Conservation (phyloP, 108 stramenopile genomes). For the Cyclotella kingstonii region DNA sequence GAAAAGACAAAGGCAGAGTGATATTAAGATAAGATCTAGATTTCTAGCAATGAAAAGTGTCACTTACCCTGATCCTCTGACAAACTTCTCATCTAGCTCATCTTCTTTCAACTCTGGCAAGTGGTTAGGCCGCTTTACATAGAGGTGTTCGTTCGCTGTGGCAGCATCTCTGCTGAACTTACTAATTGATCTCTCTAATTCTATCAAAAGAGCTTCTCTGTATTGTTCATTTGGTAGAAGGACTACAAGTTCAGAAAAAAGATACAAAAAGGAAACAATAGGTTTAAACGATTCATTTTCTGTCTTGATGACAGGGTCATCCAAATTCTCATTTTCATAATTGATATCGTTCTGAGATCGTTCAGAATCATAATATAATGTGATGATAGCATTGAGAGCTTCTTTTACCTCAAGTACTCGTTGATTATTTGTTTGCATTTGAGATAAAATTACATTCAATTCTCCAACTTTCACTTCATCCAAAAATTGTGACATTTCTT, state of each 20-base stretch:
- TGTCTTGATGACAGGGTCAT: slow-evolving; percentile 11
- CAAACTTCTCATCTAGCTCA: slow-evolving; percentile 71
- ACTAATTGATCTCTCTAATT: slow-evolving; percentile 46
- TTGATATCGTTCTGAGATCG: background rate
- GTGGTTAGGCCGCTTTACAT: background rate
- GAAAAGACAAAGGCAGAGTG: background rate
- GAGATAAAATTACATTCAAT: no score
- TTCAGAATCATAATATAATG: slow-evolving; percentile 41
- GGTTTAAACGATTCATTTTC: slow-evolving; percentile 1
- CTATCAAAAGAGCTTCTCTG: slow-evolving; percentile 48
- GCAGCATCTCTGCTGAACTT: slow-evolving; percentile 1
- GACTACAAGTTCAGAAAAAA: slow-evolving; percentile 66
- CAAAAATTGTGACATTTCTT: slow-evolving; percentile 42
- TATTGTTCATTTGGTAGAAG: slow-evolving; percentile 49
- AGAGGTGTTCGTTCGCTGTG: background rate
- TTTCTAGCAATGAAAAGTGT: background rate
- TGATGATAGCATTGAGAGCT: slow-evolving; percentile 43
- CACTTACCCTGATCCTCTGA: slow-evolving; percentile 69
- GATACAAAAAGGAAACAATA: slow-evolving; percentile 50
- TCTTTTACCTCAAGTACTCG: slow-evolving; percentile 12
- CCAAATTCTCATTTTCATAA: slow-evolving; percentile 6
- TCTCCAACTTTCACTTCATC: slow-evolving; percentile 40
- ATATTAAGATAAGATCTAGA: background rate
- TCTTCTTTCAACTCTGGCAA: slow-evolving; percentile 42
- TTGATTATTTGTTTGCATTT: no score